phyloP scores from a whole-genome alignment of 352 stramenopile genomes.

The Phytophthora tubulina region DNA sequence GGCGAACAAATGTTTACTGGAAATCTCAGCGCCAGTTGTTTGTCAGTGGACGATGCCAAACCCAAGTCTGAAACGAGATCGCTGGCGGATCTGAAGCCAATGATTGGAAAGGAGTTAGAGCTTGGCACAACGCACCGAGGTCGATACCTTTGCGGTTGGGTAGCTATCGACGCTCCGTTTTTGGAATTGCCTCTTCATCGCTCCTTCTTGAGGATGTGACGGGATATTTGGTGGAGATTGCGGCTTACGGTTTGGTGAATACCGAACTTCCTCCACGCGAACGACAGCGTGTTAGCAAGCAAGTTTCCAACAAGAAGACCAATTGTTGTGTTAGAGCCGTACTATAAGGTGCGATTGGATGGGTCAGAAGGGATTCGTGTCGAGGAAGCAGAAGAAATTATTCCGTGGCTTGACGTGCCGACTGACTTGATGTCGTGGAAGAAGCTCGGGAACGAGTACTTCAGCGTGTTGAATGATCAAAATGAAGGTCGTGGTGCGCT shows the following conservation, averaged over 20 bases:
- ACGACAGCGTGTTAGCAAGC: too few species aligned
- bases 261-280: too few species aligned
- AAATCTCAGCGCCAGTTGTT: neutral
- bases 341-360: too few species aligned
- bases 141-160: slow-evolving; percentile 45
- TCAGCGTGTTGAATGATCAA: too few species aligned
- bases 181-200: slow-evolving; percentile 30
- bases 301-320: too few species aligned
- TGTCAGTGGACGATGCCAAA: slow-evolving; percentile 23
- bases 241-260: too few species aligned
- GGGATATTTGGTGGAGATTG: too few species aligned
- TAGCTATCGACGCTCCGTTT: slow-evolving; percentile 44
- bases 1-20: slow-evolving; percentile 20
- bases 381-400: too few species aligned
- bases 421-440: slow-evolving; percentile 31
- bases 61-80: slow-evolving; percentile 14
- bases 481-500: too few species aligned
- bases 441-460: too few species aligned
- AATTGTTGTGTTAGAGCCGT: too few species aligned
- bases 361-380: too few species aligned
- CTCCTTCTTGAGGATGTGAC: slow-evolving; percentile 47
- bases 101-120: slow-evolving; percentile 33
- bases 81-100: slow-evolving; percentile 32
- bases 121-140: slow-evolving; percentile 39
- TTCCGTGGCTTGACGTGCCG: slow-evolving; percentile 29